These are phyloP conservation scores for Posidonia australis DNA, from an alignment of 106 monocot species.

Conservation along the genomic window DNA sequence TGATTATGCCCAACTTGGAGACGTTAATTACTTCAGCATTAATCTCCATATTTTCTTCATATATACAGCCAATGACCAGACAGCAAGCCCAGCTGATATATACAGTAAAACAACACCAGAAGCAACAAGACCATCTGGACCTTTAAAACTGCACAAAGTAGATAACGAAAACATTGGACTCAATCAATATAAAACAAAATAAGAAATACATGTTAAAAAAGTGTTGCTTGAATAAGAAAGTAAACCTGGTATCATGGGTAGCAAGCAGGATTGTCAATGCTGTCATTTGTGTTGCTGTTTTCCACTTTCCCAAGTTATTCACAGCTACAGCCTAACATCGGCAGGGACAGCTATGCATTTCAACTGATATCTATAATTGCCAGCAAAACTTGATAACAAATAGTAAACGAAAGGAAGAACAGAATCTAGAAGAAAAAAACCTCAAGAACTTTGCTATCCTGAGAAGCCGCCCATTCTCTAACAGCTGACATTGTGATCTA, in stretches of 20 bases:
- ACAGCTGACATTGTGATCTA: conserved; percentile 94
- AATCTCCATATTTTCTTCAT: conserved; percentile 75
- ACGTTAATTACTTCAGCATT: conserved; percentile 38
- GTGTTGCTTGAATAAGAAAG: background rate
- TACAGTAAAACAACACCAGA: conserved; percentile 63
- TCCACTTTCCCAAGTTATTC: conserved; percentile 93
- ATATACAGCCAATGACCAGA: conserved; percentile 77
- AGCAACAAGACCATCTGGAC: conserved; percentile 26
- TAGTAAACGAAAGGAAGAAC: background rate
- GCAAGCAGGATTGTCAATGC: conserved; percentile 74
- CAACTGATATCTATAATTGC: background rate
- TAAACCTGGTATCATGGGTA: conserved; percentile 66
- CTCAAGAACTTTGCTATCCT: conserved; percentile 53
- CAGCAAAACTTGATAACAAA: background rate
- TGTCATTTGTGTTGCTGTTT: conserved; percentile 91
- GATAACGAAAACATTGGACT: conserved; percentile 2
- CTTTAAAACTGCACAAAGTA: conserved; percentile 36
- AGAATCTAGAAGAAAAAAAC: conserved; percentile 16
- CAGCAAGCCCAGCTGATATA: conserved; percentile 58
- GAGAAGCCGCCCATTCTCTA: conserved; percentile 93
- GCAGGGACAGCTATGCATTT: background rate
- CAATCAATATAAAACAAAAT: background rate
- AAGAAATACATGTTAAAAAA: background rate
- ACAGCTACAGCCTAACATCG: conserved; percentile 72
- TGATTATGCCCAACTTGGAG: background rate